phyloP scores from a whole-genome alignment of 495 filamentous ascomycete species.

The Endocarpon pusillum region DNA sequence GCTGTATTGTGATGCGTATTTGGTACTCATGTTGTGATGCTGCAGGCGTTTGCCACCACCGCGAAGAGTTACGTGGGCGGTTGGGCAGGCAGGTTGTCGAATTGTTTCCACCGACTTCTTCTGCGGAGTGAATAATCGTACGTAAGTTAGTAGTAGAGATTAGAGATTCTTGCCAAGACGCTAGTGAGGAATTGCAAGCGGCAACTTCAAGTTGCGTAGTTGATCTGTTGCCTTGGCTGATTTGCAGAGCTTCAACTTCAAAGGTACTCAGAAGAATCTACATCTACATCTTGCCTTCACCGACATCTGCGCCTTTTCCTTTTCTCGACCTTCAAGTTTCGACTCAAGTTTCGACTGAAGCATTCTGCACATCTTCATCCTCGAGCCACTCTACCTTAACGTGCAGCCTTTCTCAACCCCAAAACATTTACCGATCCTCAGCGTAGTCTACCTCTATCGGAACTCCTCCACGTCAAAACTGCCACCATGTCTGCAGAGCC shows the following conservation, averaged over 20 bases:
- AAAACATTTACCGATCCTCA: not conserved
- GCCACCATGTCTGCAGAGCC: slow-evolving; percentile 50
- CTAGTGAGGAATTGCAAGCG: not conserved
- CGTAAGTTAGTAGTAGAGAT: not conserved
- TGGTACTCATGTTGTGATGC: too few relatives aligned
- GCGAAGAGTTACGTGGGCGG: too few relatives aligned
- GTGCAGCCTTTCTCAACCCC: slow-evolving; percentile 1
- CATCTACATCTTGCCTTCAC: slow-evolving; percentile 1
- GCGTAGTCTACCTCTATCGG: not conserved
- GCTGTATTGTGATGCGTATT: too few relatives aligned
- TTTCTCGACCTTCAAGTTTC: too few relatives aligned
- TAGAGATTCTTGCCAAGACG: not conserved
- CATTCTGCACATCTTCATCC: too few relatives aligned
- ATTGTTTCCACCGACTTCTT: slow-evolving; percentile 8
- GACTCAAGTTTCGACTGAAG: too few relatives aligned
- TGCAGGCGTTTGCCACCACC: too few relatives aligned
- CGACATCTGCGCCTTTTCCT: not conserved
- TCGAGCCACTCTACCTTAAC: too few relatives aligned
- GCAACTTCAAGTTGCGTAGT: not conserved
- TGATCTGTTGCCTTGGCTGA: slow-evolving; percentile 2
- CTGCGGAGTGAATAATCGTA: not conserved
- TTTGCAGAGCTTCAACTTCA: too few relatives aligned
- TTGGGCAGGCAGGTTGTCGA: slow-evolving; percentile 4
- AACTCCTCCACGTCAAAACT: not conserved
- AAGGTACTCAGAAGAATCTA: not conserved